phyloP scores from a whole-genome alignment of 306 rosid genomes.

The Calophaca sinica region DNA sequence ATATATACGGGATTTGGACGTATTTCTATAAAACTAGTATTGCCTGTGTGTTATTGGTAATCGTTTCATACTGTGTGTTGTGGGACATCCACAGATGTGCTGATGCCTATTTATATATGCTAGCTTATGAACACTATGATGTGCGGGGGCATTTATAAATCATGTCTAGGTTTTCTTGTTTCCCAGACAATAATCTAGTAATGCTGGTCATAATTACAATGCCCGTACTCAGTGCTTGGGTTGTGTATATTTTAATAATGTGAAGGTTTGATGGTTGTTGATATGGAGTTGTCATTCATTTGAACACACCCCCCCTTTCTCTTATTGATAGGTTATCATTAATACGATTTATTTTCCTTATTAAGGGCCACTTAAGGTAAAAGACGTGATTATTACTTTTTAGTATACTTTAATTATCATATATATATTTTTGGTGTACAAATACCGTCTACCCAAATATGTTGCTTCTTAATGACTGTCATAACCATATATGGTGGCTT shows the following conservation, averaged over 20 bases:
- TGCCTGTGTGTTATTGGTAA: not conserved
- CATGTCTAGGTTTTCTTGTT: not conserved
- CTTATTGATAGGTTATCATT: no score
- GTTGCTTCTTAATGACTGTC: no score
- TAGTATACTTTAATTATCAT: no score
- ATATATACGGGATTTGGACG: not conserved
- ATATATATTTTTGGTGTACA: no score
- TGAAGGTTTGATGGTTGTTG: not conserved
- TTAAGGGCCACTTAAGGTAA: no score
- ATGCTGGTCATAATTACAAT: not conserved
- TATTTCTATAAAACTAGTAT: slow-evolving; percentile 32
- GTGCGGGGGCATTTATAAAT: not conserved
- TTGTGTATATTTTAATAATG: not conserved
- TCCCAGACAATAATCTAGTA: not conserved
- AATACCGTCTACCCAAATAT: no score
- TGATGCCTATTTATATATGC: slow-evolving; percentile 4
- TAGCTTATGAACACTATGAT: not conserved
- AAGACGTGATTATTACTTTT: no score
- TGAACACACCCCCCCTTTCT: no score
- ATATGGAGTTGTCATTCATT: no score
- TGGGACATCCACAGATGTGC: slow-evolving; percentile 26
- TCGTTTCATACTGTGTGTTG: slow-evolving; percentile 13
- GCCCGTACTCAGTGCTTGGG: not conserved
- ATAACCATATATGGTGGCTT: no score
- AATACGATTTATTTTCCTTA: no score